Conservation (phyloP, 2,329 filamentous ascomycete species). For the Diaporthe citri region DNA sequence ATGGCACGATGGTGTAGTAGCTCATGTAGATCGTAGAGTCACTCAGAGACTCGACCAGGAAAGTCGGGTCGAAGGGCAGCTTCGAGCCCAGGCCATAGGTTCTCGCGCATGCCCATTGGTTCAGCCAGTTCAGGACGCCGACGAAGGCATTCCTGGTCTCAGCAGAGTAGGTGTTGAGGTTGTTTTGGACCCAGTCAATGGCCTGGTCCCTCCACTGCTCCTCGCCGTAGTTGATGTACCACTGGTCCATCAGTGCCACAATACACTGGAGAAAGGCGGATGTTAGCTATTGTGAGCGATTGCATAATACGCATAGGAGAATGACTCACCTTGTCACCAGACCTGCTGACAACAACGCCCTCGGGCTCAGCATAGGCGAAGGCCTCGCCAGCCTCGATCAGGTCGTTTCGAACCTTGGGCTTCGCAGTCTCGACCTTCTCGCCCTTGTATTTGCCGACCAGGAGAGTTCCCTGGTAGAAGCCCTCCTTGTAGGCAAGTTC, state of each 20-base stretch:
- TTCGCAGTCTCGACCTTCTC: conserved; percentile 89
- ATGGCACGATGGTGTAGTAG: conserved; percentile 76
- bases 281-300: neutral
- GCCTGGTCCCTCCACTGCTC: conserved; percentile 86
- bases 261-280: conserved; percentile 69
- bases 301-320: conserved; percentile 21
- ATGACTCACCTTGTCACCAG: conserved; percentile 75
- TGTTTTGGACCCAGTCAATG: conserved; percentile 78
- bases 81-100: conserved; percentile 94
- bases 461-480: conserved; percentile 92
- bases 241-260: conserved; percentile 93
- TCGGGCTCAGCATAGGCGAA: conserved; percentile 97
- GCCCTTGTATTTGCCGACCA: conserved; percentile 88
- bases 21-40: conserved; percentile 95
- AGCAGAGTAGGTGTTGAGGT: conserved; percentile 82
- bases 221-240: conserved; percentile 97
- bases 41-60: conserved; percentile 91
- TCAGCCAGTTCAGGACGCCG: conserved; percentile 90
- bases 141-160: conserved; percentile 86
- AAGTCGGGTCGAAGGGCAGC: conserved; percentile 91
- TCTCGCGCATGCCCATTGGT: conserved; percentile 94
- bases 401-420: conserved; percentile 81
- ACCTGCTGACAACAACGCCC: conserved; percentile 87
- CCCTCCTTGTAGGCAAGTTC: conserved; percentile 97
- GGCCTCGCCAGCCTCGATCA: conserved; percentile 82